Evolutionary conservation across 192 early-diverging fungal genomes (phyloP).

Genomic region (Diversispora eburnea): DNA sequence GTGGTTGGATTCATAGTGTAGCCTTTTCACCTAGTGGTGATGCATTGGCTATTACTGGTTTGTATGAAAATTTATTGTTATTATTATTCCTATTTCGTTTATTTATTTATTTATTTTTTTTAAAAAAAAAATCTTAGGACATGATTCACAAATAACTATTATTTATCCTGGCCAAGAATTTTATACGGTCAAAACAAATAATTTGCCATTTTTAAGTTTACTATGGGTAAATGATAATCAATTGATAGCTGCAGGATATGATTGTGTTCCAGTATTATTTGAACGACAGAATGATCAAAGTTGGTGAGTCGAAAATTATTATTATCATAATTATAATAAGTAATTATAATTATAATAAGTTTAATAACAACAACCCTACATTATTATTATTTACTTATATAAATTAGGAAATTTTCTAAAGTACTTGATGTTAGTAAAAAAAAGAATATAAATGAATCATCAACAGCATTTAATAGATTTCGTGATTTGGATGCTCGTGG

Average conservation of each 20-base stretch:
- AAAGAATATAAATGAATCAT: conserved; percentile 48
- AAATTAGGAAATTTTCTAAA: conserved; percentile 48
- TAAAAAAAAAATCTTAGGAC: conserved; percentile 43
- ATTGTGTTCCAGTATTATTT: conserved; percentile 87
- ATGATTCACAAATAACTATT: conserved; percentile 84
- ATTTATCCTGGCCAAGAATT: conserved; percentile 59
- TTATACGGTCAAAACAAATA: conserved; percentile 56
- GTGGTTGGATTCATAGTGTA: conserved; percentile 92
- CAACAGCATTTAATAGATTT: conserved; percentile 83
- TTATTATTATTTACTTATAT: too few species aligned
- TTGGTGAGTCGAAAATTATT: conserved; percentile 49
- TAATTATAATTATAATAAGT: not conserved
- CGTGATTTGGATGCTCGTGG: conserved; percentile 83
- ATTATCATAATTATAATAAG: not conserved
- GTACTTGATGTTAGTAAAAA: conserved; percentile 81
- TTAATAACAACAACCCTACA: not conserved
- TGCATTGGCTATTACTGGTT: conserved; percentile 74
- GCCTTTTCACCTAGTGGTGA: conserved; percentile 90
- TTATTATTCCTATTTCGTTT: not conserved
- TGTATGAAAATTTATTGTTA: conserved; percentile 1
- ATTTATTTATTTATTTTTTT: not conserved
- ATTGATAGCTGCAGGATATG: conserved; percentile 88
- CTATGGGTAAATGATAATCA: conserved; percentile 71
- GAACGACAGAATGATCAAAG: conserved; percentile 50
- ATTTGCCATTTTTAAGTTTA: conserved; percentile 75